Evolutionary conservation across 176 grass and related monocot genomes (phyloP), one percentile per base, ranked within the genome.

Genomic region (Alloteropsis semialata): DNA sequence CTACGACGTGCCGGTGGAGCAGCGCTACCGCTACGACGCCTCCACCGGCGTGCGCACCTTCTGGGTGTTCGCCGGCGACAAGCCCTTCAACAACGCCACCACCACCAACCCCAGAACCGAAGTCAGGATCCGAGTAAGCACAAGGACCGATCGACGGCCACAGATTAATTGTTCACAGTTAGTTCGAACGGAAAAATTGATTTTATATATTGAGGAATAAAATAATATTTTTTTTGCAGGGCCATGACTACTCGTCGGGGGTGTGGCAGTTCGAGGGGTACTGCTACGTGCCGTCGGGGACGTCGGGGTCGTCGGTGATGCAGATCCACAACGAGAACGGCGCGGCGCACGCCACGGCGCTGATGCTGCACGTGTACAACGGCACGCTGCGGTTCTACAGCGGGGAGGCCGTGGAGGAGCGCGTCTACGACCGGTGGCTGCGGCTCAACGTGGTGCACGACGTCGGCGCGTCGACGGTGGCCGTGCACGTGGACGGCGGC

Each of bases 201-300:
- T 36, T 36, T 36, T n/a, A n/a, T n/a, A n/a, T n/a, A n/a, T n/a
- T n/a, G n/a, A n/a, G n/a, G n/a, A n/a, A n/a, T n/a, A n/a, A n/a
- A n/a, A n/a, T n/a, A n/a, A n/a, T n/a, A n/a, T n/a, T n/a, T n/a
- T n/a, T n/a, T n/a, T 36, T 5, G 34, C 22, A 64, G 60, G 56
- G 65, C 22, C 46, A 90, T 8, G 72, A 86, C 56, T 90, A 90
- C 46, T 78, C 79, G 21, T 62, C 29, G 10, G 80, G 80, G 10
- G 79, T 84, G 61, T 91, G 80, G 89, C 84, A 91, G 72, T 91
- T 91, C 29, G 80, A 91, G 77, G 79, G 84, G 12, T 37, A 91
- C 2, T 57, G 32, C 19, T 91, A 69, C 18, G 81, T 84, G 8
- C 85, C 89, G 6, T 24, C 37, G 4, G 81, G 84, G 6, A 87